Evolutionary conservation across 106 monocot species (phyloP), one percentile per base, ranked within the genome.

Genomic region (Dioscorea alata): DNA sequence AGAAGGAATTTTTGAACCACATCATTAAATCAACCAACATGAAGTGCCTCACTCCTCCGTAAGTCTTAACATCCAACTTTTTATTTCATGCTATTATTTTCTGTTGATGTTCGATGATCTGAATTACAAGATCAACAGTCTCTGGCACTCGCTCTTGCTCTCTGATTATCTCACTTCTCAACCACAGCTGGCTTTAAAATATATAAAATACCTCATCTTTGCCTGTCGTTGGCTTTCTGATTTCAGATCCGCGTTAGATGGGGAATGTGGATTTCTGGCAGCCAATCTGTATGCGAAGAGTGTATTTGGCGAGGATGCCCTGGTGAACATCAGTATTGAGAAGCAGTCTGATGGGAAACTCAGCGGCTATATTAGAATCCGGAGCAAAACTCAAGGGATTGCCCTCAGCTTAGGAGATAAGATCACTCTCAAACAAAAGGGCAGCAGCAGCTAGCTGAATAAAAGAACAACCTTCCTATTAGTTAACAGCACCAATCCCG

Each of bases 371-470:
- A 94, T 94, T 54, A 76, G 94, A 64, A 94, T 94, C 53, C 83
- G 94, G 71, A 94, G 94, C 83, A 94, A 94, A 73, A 94, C 94
- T 0, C 94, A 94, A 75, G 94, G 94, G 20, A 94, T 94, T 23
- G 94, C 94, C 48, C 87, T 94, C 61, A 94, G 94, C 65, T 79
- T 94, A 74, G 94, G 94, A 2, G 94, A 94, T 82, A 94, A 94
- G 85, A 94, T 94, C 34, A 94, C 94, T 35, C 82, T 90, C 80
- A 94, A 90, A 73, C 94, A 94, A 67, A 94, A 90, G 69, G 90
- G 90, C 4, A 74, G 74, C 60, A 67, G 75, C 71, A 79, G 68
- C 33, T 52, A 57, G 54, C 54, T 5, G 54, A 54, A 54, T 42
- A 42, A 42, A 34, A 42, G 10, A 42, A 1, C 6, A 42, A 6